These are phyloP conservation scores for Kwoniella sp. DNA, from an alignment of 768 basidiomycete species.

Conservation along the genomic window DNA sequence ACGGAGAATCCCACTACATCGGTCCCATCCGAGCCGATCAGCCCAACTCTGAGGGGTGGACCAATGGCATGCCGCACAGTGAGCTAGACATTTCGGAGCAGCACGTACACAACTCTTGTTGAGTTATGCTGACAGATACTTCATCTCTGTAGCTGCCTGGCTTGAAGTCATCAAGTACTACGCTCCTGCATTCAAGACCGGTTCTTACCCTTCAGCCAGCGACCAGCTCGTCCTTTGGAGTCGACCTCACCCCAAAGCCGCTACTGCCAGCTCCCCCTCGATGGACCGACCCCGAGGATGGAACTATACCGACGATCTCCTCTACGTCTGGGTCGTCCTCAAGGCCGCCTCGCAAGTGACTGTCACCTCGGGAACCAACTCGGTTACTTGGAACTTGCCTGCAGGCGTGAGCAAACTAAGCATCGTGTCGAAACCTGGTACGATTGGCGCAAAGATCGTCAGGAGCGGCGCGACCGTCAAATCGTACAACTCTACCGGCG, in stretches of 20 bases:
- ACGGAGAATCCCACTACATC: constrained; percentile 53
- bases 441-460: constrained; percentile 38
- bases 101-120: neutral
- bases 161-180: constrained; percentile 43
- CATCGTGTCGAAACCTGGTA: constrained; percentile 36
- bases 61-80: constrained; percentile 50
- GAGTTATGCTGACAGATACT: neutral
- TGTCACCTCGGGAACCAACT: constrained; percentile 33
- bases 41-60: constrained; percentile 51
- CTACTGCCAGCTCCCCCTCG: constrained; percentile 40
- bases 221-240: constrained; percentile 52
- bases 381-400: constrained; percentile 33
- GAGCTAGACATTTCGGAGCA: constrained; percentile 1
- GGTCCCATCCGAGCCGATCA: constrained; percentile 50
- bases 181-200: constrained; percentile 54
- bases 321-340: constrained; percentile 49
- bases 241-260: constrained; percentile 51
- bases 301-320: constrained; percentile 49
- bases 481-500: constrained; percentile 33
- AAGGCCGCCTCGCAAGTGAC: constrained; percentile 35
- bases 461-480: constrained; percentile 34
- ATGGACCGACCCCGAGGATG: constrained; percentile 31
- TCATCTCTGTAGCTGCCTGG: constrained; percentile 29
- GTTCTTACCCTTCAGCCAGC: constrained; percentile 42
- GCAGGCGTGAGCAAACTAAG: constrained; percentile 45